Evolutionary conservation across 768 basidiomycete species (phyloP).

Genomic region (Nevesoporus exiguus): DNA sequence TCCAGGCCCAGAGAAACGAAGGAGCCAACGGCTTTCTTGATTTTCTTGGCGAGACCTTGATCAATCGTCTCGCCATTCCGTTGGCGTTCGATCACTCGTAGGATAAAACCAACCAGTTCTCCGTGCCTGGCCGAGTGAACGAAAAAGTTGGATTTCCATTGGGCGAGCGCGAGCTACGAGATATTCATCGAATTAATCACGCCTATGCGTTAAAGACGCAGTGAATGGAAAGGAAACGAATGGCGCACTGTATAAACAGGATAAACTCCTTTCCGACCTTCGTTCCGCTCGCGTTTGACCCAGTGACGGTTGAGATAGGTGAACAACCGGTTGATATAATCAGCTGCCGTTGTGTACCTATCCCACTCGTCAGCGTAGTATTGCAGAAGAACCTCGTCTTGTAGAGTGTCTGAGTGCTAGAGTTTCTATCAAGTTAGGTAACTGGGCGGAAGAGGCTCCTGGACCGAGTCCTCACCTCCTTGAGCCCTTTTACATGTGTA

Average conservation of each 20-base stretch:
- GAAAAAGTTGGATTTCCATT: conserved; percentile 94
- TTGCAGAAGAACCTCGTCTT: conserved; percentile 83
- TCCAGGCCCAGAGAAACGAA: conserved; percentile 94
- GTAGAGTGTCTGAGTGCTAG: conserved; percentile 73
- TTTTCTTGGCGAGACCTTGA: conserved; percentile 88
- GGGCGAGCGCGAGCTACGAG: conserved; percentile 81
- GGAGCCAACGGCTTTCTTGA: conserved; percentile 93
- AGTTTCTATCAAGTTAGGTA: conserved; percentile 13
- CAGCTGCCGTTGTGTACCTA: conserved; percentile 83
- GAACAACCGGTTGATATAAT: conserved; percentile 95
- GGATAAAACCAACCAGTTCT: conserved; percentile 82
- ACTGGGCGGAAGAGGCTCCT: conserved; percentile 29
- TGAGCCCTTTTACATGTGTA: conserved; percentile 64
- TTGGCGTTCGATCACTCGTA: conserved; percentile 89
- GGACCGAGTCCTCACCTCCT: too few species aligned
- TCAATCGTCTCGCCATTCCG: conserved; percentile 93
- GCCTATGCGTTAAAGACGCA: background rate
- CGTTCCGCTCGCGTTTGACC: conserved; percentile 97
- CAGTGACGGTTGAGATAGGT: conserved; percentile 98
- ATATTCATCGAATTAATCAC: conserved; percentile 2
- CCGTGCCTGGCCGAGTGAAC: conserved; percentile 71
- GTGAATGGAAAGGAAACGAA: background rate
- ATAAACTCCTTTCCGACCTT: conserved; percentile 93
- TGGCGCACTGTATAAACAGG: conserved; percentile 86
- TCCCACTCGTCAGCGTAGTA: conserved; percentile 68